A percentile compares a stretch with the other conserved stretches of the same genome.
Evolutionary conservation across 2,329 filamentous ascomycete genomes (phyloP).

Genomic region (Alternaria tenuissima): DNA sequence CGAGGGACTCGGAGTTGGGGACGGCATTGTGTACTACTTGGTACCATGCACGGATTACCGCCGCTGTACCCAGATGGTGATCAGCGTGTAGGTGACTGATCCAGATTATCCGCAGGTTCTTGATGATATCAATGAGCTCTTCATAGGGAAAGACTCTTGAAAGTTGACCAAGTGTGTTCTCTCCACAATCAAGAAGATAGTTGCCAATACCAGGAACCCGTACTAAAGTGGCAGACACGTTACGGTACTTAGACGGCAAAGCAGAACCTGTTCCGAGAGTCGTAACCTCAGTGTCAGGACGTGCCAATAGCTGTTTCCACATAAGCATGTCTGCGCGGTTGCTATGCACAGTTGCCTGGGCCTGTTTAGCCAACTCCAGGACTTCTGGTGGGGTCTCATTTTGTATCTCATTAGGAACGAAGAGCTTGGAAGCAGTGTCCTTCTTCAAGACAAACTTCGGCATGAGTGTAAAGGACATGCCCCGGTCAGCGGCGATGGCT

Average conservation of each 20-base stretch:
- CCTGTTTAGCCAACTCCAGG: constrained; percentile 60
- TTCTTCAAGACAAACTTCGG: constrained; percentile 53
- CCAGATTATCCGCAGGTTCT: constrained; percentile 81
- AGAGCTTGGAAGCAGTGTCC: constrained; percentile 38
- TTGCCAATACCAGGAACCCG: constrained; percentile 85
- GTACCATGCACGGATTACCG: constrained; percentile 84
- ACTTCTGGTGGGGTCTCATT: constrained; percentile 58
- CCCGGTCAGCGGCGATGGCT: constrained; percentile 49
- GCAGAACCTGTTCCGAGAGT: constrained; percentile 92
- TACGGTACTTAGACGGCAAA: constrained; percentile 89
- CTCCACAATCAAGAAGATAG: constrained; percentile 90
- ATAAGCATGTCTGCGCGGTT: constrained; percentile 58
- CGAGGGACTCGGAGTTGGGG: constrained; percentile 34
- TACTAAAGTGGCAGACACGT: constrained; percentile 88
- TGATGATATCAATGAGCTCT: constrained; percentile 74
- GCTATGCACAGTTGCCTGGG: constrained; percentile 47
- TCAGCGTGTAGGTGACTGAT: constrained; percentile 97
- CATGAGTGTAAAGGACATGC: constrained; percentile 56
- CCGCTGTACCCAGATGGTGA: constrained; percentile 87
- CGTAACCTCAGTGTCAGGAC: constrained; percentile 80
- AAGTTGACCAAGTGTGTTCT: constrained; percentile 90
- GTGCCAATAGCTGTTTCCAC: constrained; percentile 73
- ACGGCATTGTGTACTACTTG: constrained; percentile 59
- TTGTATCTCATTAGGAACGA: constrained; percentile 59
- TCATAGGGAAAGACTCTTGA: constrained; percentile 73